Evolutionary conservation across 1,284 basidiomycete species (phyloP), one percentile per base, ranked within the genome.

Genomic region (Macrocystidia cucumis): DNA sequence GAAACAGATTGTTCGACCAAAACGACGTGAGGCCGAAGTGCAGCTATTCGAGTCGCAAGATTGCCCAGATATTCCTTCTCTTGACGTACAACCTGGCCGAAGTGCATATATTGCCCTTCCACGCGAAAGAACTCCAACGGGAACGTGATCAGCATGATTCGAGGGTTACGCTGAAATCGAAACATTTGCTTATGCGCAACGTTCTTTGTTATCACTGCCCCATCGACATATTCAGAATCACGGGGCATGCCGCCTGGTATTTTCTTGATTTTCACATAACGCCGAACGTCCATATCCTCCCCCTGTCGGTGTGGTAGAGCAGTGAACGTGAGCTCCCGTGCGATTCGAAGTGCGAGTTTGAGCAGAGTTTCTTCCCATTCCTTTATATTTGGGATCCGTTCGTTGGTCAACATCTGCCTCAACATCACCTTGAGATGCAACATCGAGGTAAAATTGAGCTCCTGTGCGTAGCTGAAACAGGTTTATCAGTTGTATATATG

Each of bases 221-320:
- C 96, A 44, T 95, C 89, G 33, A 99, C 89, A 50, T 95, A 98
- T 65, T 98, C 93, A 8, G 91, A 96, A 55, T 98, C 91, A 20
- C 69, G 74, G 22, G 93, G 91, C 34, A 74, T 69, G 8, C 96
- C 96, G 9, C 96, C 96, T 0, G 96, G 93, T 12, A 98, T 87
- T 59, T 96, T 95, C 67, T 99, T 98, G 60, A 98, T 93, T 66
- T 98, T 98, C 45, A 98, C 90, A 48, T 96, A 97, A 18, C 86
- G 75, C 31, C 95, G 74, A 13, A 97, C 85, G 56, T 98, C 95
- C 73, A 96, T 93, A 49, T 96, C 92, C 35, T 90, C 87, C 2
- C 84, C 83, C 56, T 86, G 79, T 3, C 80, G 72, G 47, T 85
- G 74, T 20, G 82, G 78, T 33, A 80, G 62, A 9, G 82, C 65